A percentile compares a stretch with the other conserved stretches of the same genome.
These are phyloP conservation scores for Nepenthes mirabilis DNA, from an alignment of 148 eudicot genomes.

Conservation along the genomic window DNA sequence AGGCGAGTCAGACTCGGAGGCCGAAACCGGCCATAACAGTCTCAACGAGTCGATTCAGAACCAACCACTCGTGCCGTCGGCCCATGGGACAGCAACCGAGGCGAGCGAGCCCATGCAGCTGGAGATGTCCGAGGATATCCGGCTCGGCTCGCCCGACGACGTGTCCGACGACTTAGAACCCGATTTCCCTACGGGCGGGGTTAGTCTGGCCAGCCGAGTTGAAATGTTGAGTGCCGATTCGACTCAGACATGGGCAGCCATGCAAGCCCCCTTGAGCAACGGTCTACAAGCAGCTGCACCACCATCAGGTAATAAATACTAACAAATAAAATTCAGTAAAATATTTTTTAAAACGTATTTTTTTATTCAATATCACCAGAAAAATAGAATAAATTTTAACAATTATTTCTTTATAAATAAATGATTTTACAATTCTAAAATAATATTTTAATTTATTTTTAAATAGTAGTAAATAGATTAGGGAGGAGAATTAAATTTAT, in stretches of 20 bases:
- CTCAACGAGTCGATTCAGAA: not conserved
- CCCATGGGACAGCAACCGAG: slow-evolving; percentile 15
- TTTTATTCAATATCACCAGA: no score
- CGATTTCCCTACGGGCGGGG: slow-evolving; percentile 16
- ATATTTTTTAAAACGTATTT: no score
- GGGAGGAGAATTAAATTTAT: no score
- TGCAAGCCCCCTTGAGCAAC: slow-evolving; percentile 17
- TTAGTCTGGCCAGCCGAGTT: not conserved
- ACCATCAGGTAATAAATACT: not conserved
- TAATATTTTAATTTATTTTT: no score
- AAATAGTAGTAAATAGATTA: no score
- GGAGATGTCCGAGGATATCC: slow-evolving; percentile 54
- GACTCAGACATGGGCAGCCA: slow-evolving; percentile 31
- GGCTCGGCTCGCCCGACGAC: slow-evolving; percentile 55
- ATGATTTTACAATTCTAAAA: no score
- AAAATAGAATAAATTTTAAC: no score
- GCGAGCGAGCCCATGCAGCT: slow-evolving; percentile 60
- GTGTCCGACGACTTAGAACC: slow-evolving; percentile 49
- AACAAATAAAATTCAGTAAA: no score
- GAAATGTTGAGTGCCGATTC: slow-evolving; percentile 15
- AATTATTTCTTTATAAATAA: no score
- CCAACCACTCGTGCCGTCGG: not conserved
- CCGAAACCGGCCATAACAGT: slow-evolving; percentile 13
- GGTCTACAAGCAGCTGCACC: slow-evolving; percentile 10
- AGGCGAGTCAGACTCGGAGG: slow-evolving; percentile 27